Percentiles rank a stretch among this genome's conserved stretches.
phyloP scores from a whole-genome alignment of 208 protist species.

The Blastocrithidia nonstop region DNA sequence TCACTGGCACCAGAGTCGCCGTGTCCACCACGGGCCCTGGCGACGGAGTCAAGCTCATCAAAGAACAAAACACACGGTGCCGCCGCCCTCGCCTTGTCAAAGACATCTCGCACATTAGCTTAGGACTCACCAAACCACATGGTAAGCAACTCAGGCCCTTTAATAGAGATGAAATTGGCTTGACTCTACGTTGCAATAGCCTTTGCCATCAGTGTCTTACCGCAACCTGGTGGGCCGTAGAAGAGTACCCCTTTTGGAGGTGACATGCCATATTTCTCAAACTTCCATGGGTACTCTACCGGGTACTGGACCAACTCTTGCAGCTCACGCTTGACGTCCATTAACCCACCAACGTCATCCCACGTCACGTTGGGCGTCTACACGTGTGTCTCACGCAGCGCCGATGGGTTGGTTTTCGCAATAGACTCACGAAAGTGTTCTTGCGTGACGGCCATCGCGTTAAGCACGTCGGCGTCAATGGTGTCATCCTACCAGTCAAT shows the following conservation, averaged over 20 bases:
- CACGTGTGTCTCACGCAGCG: constrained; percentile 98
- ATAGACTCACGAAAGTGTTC: constrained; percentile 98
- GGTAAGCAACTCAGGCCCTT: constrained; percentile 99
- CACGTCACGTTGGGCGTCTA: constrained; percentile 99
- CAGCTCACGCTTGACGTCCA: constrained; percentile 97
- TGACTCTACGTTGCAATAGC: constrained; percentile 98
- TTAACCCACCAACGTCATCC: constrained; percentile 99
- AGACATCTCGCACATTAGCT: constrained; percentile 99
- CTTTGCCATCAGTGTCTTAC: constrained; percentile 97
- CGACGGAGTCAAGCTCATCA: constrained; percentile 99
- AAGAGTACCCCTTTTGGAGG: constrained; percentile 96
- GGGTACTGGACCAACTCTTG: constrained; percentile 99
- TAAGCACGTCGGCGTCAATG: constrained; percentile 97
- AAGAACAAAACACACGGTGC: constrained; percentile 99
- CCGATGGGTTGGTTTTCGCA: constrained; percentile 94
- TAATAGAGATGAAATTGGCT: constrained; percentile 99
- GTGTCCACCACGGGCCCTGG: constrained; percentile 89
- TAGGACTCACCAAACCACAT: constrained; percentile 99
- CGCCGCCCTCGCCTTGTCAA: constrained; percentile 98
- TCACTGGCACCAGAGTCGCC: constrained; percentile 98
- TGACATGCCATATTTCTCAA: constrained; percentile 98
- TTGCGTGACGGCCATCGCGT: constrained; percentile 95
- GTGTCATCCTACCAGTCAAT: constrained; percentile 99
- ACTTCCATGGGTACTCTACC: constrained; percentile 99
- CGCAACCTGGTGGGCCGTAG: constrained; percentile 98